Evolutionary conservation across 306 rosid species (phyloP).

Genomic region (Lotus japonicus): DNA sequence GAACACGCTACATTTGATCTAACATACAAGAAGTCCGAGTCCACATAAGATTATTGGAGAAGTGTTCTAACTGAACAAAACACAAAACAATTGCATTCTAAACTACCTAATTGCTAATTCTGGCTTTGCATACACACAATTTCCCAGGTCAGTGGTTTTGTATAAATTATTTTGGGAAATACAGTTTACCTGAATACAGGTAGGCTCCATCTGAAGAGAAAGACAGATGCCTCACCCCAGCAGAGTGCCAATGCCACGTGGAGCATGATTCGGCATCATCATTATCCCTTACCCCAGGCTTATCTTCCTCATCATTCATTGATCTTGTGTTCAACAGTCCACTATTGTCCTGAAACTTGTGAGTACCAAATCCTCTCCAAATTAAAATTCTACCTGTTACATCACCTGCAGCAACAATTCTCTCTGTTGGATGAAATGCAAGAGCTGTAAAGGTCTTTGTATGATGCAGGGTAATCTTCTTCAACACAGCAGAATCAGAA

Average conservation of each 20-base stretch:
- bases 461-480: slow-evolving; percentile 76
- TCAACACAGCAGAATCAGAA: slow-evolving; percentile 29
- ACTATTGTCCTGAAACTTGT: slow-evolving; percentile 27
- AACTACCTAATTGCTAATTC: not conserved
- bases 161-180: not conserved
- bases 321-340: slow-evolving; percentile 24
- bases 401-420: slow-evolving; percentile 92
- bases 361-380: slow-evolving; percentile 73
- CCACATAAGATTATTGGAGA: not conserved
- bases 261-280: slow-evolving; percentile 86
- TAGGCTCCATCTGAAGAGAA: slow-evolving; percentile 87
- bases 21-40: not conserved
- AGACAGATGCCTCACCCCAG: slow-evolving; percentile 52
- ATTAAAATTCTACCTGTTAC: slow-evolving; percentile 74
- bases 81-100: not conserved
- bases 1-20: not conserved
- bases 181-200: slow-evolving; percentile 67
- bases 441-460: slow-evolving; percentile 51
- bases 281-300: slow-evolving; percentile 70
- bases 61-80: not conserved
- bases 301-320: slow-evolving; percentile 35
- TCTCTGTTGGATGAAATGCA: slow-evolving; percentile 76
- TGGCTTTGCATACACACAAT: not conserved
- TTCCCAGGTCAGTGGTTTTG: not conserved
- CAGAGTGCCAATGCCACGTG: slow-evolving; percentile 92